Conservation (phyloP, 495 filamentous ascomycete genomes). For the Pseudoneurospora amorphoporcata region DNA sequence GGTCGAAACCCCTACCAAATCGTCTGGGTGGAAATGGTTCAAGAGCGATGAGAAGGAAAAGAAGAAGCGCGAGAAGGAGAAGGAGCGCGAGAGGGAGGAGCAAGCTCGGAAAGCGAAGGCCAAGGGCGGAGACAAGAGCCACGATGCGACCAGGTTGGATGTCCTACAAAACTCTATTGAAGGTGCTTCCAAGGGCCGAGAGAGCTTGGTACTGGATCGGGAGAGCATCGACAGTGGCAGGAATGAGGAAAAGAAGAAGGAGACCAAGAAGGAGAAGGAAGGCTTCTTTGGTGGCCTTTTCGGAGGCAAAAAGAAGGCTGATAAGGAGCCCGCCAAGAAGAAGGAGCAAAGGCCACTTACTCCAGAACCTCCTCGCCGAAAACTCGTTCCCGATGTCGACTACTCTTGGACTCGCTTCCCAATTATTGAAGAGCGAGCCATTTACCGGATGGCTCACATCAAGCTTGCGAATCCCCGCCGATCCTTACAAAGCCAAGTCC, state of each 20-base stretch:
- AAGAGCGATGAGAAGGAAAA: conserved; percentile 37
- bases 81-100: conserved; percentile 42
- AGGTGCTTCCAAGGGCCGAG: conserved; percentile 53
- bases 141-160: conserved; percentile 72
- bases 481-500: conserved; percentile 85
- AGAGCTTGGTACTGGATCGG: conserved; percentile 75
- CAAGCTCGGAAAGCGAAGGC: conserved; percentile 46
- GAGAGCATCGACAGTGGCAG: conserved; percentile 58
- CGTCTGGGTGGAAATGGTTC: conserved; percentile 66
- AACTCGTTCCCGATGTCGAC: conserved; percentile 75
- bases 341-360: conserved; percentile 64
- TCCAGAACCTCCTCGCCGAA: conserved; percentile 63
- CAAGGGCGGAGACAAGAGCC: conserved; percentile 44
- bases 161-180: conserved; percentile 74
- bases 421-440: conserved; percentile 91
- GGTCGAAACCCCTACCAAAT: conserved; percentile 51
- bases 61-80: conserved; percentile 42
- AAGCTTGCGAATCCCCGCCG: conserved; percentile 95
- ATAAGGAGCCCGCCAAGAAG: conserved; percentile 55
- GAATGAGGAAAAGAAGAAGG: conserved; percentile 78
- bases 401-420: conserved; percentile 95
- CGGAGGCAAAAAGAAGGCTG: conserved; percentile 69
- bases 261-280: conserved; percentile 83
- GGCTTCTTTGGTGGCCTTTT: conserved; percentile 83
- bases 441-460: conserved; percentile 97